Conservation (phyloP, 805 yeast genomes). For the Tetrapisispora nanseiensis region DNA sequence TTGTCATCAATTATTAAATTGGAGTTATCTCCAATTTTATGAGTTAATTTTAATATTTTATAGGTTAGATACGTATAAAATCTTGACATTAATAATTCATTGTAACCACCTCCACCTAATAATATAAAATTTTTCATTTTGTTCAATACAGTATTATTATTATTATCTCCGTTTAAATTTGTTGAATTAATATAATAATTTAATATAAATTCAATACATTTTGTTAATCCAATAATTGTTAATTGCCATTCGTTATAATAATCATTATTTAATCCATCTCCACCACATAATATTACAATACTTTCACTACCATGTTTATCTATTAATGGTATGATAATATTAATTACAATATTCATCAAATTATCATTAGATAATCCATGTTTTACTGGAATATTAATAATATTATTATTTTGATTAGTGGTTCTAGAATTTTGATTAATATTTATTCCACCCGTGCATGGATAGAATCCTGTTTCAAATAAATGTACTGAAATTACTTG, state of each 20-base stretch:
- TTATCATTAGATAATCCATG: slow-evolving; percentile 46
- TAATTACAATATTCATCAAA: slow-evolving; percentile 30
- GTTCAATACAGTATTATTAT: too few relatives aligned
- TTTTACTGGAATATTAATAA: slow-evolving; percentile 45
- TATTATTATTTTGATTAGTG: slow-evolving; percentile 15
- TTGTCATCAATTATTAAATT: slow-evolving; percentile 8
- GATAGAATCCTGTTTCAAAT: slow-evolving; percentile 58
- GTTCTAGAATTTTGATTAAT: slow-evolving; percentile 30
- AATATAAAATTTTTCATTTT: slow-evolving; percentile 22
- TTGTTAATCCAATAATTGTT: slow-evolving; percentile 41
- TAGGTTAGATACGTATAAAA: slow-evolving; percentile 39
- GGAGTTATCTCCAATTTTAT: neutral
- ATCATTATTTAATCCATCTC: slow-evolving; percentile 65
- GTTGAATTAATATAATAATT: too few relatives aligned
- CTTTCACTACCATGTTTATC: slow-evolving; percentile 37
- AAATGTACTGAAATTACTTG: slow-evolving; percentile 57
- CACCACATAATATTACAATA: slow-evolving; percentile 59
- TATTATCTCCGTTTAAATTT: too few relatives aligned
- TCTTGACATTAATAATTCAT: slow-evolving; percentile 49
- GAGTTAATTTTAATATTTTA: neutral
- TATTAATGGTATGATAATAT: slow-evolving; percentile 37
- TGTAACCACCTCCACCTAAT: slow-evolving; percentile 75
- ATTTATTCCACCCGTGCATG: slow-evolving; percentile 51
- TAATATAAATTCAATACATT: too few relatives aligned
- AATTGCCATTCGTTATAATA: slow-evolving; percentile 60